Percentiles rank a stretch among this genome's conserved stretches.
Evolutionary conservation across 2,329 filamentous ascomycete species (phyloP).

Genomic region (Hypoxylon sp.): DNA sequence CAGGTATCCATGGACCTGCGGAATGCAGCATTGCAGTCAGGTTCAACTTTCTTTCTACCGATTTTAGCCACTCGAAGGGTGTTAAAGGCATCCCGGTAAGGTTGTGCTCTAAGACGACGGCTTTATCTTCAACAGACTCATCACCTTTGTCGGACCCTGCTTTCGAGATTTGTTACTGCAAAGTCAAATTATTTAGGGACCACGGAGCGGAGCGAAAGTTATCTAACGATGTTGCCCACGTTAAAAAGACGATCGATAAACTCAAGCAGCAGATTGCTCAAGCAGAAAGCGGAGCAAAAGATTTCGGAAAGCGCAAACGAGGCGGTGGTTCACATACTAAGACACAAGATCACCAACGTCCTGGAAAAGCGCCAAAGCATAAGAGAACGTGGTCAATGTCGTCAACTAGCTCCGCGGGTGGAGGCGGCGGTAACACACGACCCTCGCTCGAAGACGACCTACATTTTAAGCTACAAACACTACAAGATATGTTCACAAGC

Average conservation of each 20-base stretch:
- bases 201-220: constrained; percentile 95
- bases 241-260: constrained; percentile 97
- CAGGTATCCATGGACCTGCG: constrained; percentile 70
- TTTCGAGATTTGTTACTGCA: constrained; percentile 89
- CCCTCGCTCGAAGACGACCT: constrained; percentile 76
- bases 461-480: constrained; percentile 77
- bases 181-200: constrained; percentile 95
- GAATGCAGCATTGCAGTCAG: constrained; percentile 90
- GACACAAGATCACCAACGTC: constrained; percentile 62
- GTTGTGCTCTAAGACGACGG: constrained; percentile 88
- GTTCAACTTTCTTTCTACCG: constrained; percentile 98
- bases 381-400: constrained; percentile 96
- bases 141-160: constrained; percentile 56
- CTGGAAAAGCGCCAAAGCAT: constrained; percentile 88
- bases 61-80: constrained; percentile 98
- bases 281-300: constrained; percentile 72
- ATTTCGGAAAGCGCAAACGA: constrained; percentile 71
- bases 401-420: constrained; percentile 70
- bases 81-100: constrained; percentile 97
- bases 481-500: constrained; percentile 90
- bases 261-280: constrained; percentile 92
- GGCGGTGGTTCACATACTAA: constrained; percentile 56
- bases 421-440: constrained; percentile 53
- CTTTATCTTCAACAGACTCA: constrained; percentile 63
- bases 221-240: constrained; percentile 91